A percentile compares a stretch with the other conserved stretches of the same genome.
Conservation (phyloP, 352 stramenopile species). For the Phytopythium montanum region DNA sequence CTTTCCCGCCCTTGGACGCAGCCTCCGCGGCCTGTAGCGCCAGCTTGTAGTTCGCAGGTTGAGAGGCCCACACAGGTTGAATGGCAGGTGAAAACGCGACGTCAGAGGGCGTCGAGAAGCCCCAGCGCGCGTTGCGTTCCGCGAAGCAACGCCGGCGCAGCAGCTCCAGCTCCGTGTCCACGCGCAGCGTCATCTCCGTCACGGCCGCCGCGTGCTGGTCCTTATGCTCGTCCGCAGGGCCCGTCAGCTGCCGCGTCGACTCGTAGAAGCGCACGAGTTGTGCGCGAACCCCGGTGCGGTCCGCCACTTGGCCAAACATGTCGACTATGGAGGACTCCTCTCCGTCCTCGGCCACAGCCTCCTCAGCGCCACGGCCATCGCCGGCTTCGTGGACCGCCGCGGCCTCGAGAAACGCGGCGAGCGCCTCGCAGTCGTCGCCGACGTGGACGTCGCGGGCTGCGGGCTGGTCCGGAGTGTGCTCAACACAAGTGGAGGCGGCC, state of each 20-base stretch:
- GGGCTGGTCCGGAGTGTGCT: not conserved
- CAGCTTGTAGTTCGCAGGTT: conserved; percentile 35
- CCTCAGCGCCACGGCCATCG: not conserved
- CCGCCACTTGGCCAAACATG: conserved; percentile 23
- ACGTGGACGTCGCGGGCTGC: not conserved
- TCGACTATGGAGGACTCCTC: conserved; percentile 8
- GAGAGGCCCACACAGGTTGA: conserved; percentile 31
- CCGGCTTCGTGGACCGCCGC: no score
- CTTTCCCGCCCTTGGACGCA: conserved; percentile 5
- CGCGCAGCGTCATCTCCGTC: conserved; percentile 68
- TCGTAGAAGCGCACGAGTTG: conserved; percentile 41
- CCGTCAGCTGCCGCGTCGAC: conserved; percentile 21
- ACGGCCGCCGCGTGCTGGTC: conserved; percentile 7
- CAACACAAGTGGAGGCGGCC: conserved; percentile 4
- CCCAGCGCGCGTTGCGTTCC: conserved; percentile 67
- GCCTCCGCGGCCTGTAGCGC: conserved; percentile 15
- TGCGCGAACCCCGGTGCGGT: conserved; percentile 29
- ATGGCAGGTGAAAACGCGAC: conserved; percentile 22
- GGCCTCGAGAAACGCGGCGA: not conserved
- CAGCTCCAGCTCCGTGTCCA: conserved; percentile 76
- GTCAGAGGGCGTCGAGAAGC: conserved; percentile 45
- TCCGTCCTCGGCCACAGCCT: not conserved
- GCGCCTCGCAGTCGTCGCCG: not conserved
- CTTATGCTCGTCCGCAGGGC: not conserved
- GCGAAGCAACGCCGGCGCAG: conserved; percentile 71